Evolutionary conservation across 768 basidiomycete genomes (phyloP), one percentile per base, ranked within the genome.

Genomic region (Serendipita vermifera): DNA sequence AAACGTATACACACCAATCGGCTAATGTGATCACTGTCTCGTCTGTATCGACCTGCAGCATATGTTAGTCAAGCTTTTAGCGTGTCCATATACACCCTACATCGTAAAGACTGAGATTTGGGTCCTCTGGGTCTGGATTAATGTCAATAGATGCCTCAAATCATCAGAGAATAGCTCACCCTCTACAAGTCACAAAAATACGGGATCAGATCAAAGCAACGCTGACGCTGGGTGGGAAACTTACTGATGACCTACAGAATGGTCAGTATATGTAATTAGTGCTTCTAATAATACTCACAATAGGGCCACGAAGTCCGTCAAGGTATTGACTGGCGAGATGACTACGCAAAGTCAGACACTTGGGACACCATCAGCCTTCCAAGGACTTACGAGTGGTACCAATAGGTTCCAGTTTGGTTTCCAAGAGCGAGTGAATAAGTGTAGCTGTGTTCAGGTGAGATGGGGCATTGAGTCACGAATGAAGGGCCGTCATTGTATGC

Each of bases 111-210:
- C 20, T 7, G 5, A 46, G 33, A 26, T 51, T 4, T 9, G 46
- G 29, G 5, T 46, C 22, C 20, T 56, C 3, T 3, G 41, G 27
- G 33, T 43, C 55, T 56, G 32, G 24, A 20, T 27, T 22, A 7
- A 5, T 5, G 46, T 51, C 15, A 43, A 17, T 24, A 40, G 22
- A 11, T 26, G 14, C n/a, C 48, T 58, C 33, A 59, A 53, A 17
- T 33, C 46, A 31, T 17, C 75, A 13, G 79, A 65, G 5, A 79
- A 69, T 33, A 79, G 2, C 73, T 68, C 0, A 77, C 78, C 38
- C 78, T 65, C 24, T 80, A 67, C 0, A 78, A n/a, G n/a, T n/a
- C n/a, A n/a, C n/a, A n/a, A n/a, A n/a, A n/a, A n/a, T n/a, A n/a
- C n/a, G n/a, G n/a, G n/a, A n/a, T n/a, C n/a, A n/a, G n/a, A n/a